phyloP scores from a whole-genome alignment of 1,284 basidiomycete species.

The Melampsora americana region DNA sequence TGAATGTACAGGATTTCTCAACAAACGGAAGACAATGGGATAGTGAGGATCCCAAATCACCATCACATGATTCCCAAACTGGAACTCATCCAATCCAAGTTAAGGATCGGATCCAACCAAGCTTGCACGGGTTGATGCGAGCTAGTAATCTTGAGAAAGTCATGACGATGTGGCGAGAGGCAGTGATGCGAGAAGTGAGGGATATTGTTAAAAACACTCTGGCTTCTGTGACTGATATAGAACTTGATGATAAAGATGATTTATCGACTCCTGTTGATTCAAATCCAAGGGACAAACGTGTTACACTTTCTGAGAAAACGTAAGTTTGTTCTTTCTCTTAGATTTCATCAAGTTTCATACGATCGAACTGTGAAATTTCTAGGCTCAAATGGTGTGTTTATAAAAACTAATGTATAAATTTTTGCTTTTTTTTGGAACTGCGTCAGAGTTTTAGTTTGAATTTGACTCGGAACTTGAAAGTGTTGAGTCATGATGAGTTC shows the following conservation, averaged over 20 bases:
- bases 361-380: slow-evolving; percentile 54
- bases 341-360: slow-evolving; percentile 61
- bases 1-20: slow-evolving; percentile 2
- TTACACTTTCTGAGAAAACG: slow-evolving; percentile 37
- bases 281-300: slow-evolving; percentile 28
- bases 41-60: too few relatives aligned
- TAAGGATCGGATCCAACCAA: slow-evolving; percentile 65
- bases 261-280: slow-evolving; percentile 1
- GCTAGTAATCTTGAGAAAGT: slow-evolving; percentile 72
- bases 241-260: slow-evolving; percentile 39
- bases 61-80: slow-evolving; percentile 50
- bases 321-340: slow-evolving; percentile 5
- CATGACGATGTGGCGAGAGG: slow-evolving; percentile 70
- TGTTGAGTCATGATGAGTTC: slow-evolving; percentile 69
- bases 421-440: slow-evolving; percentile 39
- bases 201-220: slow-evolving; percentile 59
- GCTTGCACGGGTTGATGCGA: slow-evolving; percentile 70
- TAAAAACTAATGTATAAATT: slow-evolving; percentile 47
- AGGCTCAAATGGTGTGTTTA: slow-evolving; percentile 53
- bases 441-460: slow-evolving; percentile 42
- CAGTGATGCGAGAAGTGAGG: slow-evolving; percentile 66
- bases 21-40: too few relatives aligned
- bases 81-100: slow-evolving; percentile 57
- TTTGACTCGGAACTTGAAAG: slow-evolving; percentile 64
- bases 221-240: slow-evolving; percentile 28